Conservation (phyloP, 352 stramenopile species). For the Phytophthora chlamydospora region DNA sequence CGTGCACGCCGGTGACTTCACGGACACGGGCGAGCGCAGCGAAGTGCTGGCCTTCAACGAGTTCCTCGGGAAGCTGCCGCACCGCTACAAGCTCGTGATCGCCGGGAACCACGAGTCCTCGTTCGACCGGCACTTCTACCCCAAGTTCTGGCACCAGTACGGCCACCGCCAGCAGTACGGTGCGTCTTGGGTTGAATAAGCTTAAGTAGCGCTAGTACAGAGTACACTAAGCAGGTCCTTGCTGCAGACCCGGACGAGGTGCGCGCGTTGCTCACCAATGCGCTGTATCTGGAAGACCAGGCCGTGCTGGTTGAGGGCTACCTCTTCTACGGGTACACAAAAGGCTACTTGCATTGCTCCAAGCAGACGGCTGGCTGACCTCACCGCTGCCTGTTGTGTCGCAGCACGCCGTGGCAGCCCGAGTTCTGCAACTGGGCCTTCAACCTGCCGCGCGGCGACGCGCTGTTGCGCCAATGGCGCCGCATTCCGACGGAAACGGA, state of each 20-base stretch:
- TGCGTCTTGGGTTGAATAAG: slow-evolving; percentile 10
- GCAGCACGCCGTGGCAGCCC: slow-evolving; percentile 74
- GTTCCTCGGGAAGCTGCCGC: slow-evolving; percentile 69
- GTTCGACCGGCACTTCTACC: slow-evolving; percentile 76
- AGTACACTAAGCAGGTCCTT: neutral
- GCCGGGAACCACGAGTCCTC: slow-evolving; percentile 87
- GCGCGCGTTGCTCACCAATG: slow-evolving; percentile 74
- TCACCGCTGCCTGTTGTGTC: slow-evolving; percentile 4
- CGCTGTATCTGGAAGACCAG: slow-evolving; percentile 80
- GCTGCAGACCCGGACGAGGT: slow-evolving; percentile 64
- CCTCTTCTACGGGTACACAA: slow-evolving; percentile 68
- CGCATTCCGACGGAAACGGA: slow-evolving; percentile 71
- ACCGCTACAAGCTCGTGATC: slow-evolving; percentile 82
- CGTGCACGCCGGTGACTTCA: slow-evolving; percentile 91
- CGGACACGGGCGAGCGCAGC: slow-evolving; percentile 66
- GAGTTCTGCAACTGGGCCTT: slow-evolving; percentile 89
- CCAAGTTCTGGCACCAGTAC: slow-evolving; percentile 73
- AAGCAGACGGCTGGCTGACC: neutral
- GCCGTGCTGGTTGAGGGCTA: slow-evolving; percentile 76
- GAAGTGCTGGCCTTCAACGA: slow-evolving; percentile 75
- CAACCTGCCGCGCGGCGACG: slow-evolving; percentile 60
- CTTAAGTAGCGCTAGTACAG: no score
- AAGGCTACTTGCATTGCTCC: neutral
- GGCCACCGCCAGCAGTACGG: slow-evolving; percentile 67
- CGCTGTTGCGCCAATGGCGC: slow-evolving; percentile 52